Base-by-base conservation (phyloP, 371 early-diverging fungal genomes). In the Batrachochytrium dendrobatidis region DNA sequence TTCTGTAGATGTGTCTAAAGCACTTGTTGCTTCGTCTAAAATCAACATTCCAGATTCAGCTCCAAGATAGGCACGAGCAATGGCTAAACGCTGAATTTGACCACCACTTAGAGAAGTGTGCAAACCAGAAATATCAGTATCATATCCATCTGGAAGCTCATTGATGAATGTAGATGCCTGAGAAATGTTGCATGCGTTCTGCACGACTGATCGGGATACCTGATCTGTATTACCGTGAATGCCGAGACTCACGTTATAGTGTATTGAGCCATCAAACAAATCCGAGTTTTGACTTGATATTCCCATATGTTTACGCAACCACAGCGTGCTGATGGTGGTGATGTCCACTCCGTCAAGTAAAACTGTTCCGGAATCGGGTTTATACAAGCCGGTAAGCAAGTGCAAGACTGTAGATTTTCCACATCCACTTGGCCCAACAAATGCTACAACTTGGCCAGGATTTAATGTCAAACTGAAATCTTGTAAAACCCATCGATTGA, bases 21-120 rank as follows among this genome's bases (percentile, higher is more conserved):
- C 94, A 1, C 89, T 86, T 0, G 99, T 98, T 0, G 99, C 95
- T 68, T 99, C 99, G 64, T 99, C 99, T 31, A 98, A 70, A n/a
- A 98, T 69, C 45, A 97, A 70, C 6, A 97, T 81, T 55, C 75
- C 79, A 26, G 92, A 92, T 57, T 92, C 83, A 18, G 46, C 31
- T 82, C 81, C 79, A 48, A 77, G 58, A 34, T 71, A 61, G 1
- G 77, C 77, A 0, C 77, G 61, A 2, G 77, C 77, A 44, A 77
- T 73, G 22, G 77, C 39, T 39, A n/a, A 15, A 12, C 12, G 15
- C 39, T 39, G 39, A n/a, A 45, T 55, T 26, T 65, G 61, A 7
- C 66, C 66, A 8, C 66, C 66, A 30, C 61, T 61, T 26, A 66
- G 46, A 29, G 31, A 48, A 2, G 31, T 46, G 24, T 22, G 32